Evolutionary conservation across 768 basidiomycete genomes (phyloP), one percentile per base, ranked within the genome.

Genomic region (Boletales sp.): DNA sequence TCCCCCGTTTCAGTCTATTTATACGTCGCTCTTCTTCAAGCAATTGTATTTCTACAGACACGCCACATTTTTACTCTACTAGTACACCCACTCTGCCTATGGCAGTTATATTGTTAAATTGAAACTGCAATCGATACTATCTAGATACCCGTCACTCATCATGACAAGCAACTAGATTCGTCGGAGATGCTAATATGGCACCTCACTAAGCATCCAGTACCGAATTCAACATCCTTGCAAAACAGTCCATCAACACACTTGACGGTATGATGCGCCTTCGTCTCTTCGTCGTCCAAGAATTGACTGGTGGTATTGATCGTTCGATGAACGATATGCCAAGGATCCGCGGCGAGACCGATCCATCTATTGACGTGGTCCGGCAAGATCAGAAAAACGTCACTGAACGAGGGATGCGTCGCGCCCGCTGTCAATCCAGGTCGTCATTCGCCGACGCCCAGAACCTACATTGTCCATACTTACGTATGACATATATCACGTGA

Each of bases 301-400:
- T 57, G 59, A 30, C 33, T 41, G 18, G 55, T 52, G 8, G 54
- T 54, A 15, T 58, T 57, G 7, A 65, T 53, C n/a, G 63, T 56
- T 19, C 38, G 50, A 17, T 42, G 50, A 40, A 66, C 41, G 5
- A 64, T 44, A 30, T 49, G 41, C 46, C 59, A 48, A 12, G 61
- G 55, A 19, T 57, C 59, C 13, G 50, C 49, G 9, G 13, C 13
- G 8, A 66, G 51, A 19, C 67, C 64, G 28, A 64, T 49, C 53
- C 65, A 57, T 41, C 49, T 52, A 54, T 63, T 64, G 46, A 70
- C 53, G 37, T 51, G 53, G 35, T 58, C 50, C 8, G 70, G 68
- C 32, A 73, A 50, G 38, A 69, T 64, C 43, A 70, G 53, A 56
- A 63, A 70, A 45, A 68, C 59, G 48, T 72, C 71, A 41, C 65